Evolutionary conservation across 2,329 filamentous ascomycete species (phyloP), one percentile per base, ranked within the genome.

Genomic region (Ophidiomyces ophidiicola): DNA sequence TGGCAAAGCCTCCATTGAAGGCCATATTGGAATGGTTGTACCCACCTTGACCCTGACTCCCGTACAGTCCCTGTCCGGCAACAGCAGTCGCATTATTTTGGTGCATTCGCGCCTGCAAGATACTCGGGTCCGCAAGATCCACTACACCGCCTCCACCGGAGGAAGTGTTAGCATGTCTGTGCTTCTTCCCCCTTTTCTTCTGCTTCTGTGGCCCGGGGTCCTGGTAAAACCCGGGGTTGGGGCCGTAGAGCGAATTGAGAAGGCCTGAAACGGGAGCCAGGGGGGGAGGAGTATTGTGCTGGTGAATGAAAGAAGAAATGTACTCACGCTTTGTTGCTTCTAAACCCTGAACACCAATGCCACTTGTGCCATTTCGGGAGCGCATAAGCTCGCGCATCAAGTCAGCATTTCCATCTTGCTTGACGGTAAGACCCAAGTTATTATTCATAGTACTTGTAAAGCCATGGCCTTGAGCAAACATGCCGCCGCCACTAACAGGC

Each of bases 141-240:
- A 92, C 87, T 88, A 94, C 78, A 73, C 84, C 87, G 83, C 85
- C 84, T 45, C 46, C 87, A 78, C 86, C 93, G 79, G 88, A 96
- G 83, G 87, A 94, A 88, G 88, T 94, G 85, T 94, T 94, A 90
- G 86, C 88, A 80, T 94, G 87, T 80, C 87, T 92, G 76, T 94
- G 88, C 85, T 94, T 94, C 79, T 94, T 94, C 73, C 86, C 86
- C 85, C 94, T 94, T 78, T 94, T 94, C 81, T 93, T 94, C 77
- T 92, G 86, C 80, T 94, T 92, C 70, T 83, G 80, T 61, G 68
- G 65, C 70, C 82, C 82, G 70, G 80, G 79, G 63, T 93, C 86
- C 78, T 87, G 82, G 70, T 84, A 85, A 68, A 77, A 76, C 71
- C 82, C 83, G 71, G 81, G 70, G 70, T 82, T 81, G 61, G 78